Conservation (phyloP, 768 basidiomycete species). For the Austroboletus festivus region DNA sequence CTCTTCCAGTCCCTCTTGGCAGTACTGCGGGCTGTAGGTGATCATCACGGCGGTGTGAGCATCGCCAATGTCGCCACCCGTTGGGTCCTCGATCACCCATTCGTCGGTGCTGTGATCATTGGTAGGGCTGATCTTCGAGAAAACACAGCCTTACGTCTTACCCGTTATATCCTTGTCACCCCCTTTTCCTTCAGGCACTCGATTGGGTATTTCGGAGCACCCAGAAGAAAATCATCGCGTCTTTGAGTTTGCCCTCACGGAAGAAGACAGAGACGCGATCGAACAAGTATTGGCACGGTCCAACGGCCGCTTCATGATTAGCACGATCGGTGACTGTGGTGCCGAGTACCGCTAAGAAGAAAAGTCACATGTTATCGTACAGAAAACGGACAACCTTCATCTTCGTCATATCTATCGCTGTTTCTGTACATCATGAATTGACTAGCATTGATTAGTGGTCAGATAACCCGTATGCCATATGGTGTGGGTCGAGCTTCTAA, state of each 20-base stretch:
- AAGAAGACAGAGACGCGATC: constrained; percentile 58
- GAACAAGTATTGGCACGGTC: constrained; percentile 60
- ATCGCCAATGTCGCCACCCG: constrained; percentile 79
- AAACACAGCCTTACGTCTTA: not conserved
- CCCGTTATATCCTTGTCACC: not conserved
- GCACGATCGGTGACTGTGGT: constrained; percentile 77
- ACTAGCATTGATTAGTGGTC: too few relatives aligned
- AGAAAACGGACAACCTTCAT: too few relatives aligned
- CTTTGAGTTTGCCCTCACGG: constrained; percentile 55
- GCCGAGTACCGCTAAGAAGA: constrained; percentile 62
- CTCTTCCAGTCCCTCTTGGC: constrained; percentile 67
- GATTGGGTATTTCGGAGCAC: constrained; percentile 75
- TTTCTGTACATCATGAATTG: too few relatives aligned
- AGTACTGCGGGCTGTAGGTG: constrained; percentile 60
- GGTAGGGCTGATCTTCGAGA: constrained; percentile 39
- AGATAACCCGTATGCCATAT: too few relatives aligned
- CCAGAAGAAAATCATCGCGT: constrained; percentile 63
- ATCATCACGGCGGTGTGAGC: constrained; percentile 61
- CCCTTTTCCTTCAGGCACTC: constrained; percentile 47
- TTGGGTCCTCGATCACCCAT: constrained; percentile 77
- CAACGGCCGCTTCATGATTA: constrained; percentile 60
- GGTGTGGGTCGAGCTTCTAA: too few relatives aligned
- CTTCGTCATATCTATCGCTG: too few relatives aligned
- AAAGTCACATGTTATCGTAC: too few relatives aligned
- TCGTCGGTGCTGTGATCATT: constrained; percentile 77